Evolutionary conservation across 2,329 filamentous ascomycete species (phyloP), one percentile per base, ranked within the genome.

Genomic region (Colletotrichum cereale): DNA sequence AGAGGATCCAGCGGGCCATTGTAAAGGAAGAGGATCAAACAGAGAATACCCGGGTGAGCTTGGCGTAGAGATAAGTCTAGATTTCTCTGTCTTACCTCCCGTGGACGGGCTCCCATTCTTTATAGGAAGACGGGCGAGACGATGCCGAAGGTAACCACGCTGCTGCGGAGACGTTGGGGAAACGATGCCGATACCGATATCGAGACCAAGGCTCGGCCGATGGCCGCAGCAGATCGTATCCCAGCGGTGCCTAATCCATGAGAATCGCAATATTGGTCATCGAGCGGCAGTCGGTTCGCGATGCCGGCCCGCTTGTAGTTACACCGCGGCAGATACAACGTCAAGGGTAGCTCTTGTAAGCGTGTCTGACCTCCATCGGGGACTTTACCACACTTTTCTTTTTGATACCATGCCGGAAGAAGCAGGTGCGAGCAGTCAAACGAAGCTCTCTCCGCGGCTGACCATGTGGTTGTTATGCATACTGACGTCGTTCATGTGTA

Each of bases 1-100:
- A 70, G 11, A 74, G 58, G 52, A 73, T n/a, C 64, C 67, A 73
- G 42, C 67, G 63, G 55, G 71, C 57, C 73, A 74, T 74, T 71
- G 31, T 36, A 14, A 50, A n/a, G 55, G 29, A 29, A 47, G 44
- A 56, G 24, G 48, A 42, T 40, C 21, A 29, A 24, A n/a, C 29
- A 42, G 42, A 67, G 42, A 8, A 40, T 63, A 29, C 47, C 65
- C 68, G 40, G 65, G 52, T 63, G 26, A 64, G 24, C 38, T 63
- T 55, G 65, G 68, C 53, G 44, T 64, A 58, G 60, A 47, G 65
- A 60, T 58, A 53, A 29, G 11, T 53, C 57, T 52, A 12, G 34
- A 24, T 29, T 44, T 50, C 18, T 21, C 44, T n/a, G 3, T 52
- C 34, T 50, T 26, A 14, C 38, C 47, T 18, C 6, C 24, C 34